A percentile compares a stretch with the other conserved stretches of the same genome.
Conservation (phyloP, 2,329 filamentous ascomycete species). For the Rutstroemia sp. region DNA sequence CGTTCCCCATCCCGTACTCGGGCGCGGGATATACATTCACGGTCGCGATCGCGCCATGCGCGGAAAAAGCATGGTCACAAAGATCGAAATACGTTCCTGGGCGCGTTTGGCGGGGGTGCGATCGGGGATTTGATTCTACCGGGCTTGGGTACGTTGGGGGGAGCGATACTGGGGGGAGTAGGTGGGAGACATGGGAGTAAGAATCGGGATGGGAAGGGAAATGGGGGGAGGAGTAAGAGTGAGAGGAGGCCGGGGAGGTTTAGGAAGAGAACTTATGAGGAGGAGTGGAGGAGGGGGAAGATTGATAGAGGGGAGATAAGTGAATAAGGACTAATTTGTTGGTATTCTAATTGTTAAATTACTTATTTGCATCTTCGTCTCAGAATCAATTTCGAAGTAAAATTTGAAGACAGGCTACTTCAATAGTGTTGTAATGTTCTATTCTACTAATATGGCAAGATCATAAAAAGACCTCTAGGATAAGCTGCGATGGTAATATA, state of each 20-base stretch:
- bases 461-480: no score
- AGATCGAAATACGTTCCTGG: slow-evolving; percentile 18
- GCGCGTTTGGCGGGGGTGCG: slow-evolving; percentile 17
- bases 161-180: slow-evolving; percentile 17
- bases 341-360: no score
- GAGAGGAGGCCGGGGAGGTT: not conserved
- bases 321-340: not conserved
- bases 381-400: no score
- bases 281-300: slow-evolving; percentile 11
- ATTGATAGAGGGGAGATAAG: slow-evolving; percentile 7
- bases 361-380: no score
- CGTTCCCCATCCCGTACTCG: not conserved
- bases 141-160: slow-evolving; percentile 19
- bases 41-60: not conserved
- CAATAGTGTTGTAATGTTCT: no score
- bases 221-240: not conserved
- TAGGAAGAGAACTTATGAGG: slow-evolving; percentile 8
- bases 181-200: slow-evolving; percentile 14
- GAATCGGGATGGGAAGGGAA: not conserved
- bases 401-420: no score
- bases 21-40: not conserved
- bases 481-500: no score
- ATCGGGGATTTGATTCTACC: slow-evolving; percentile 22
- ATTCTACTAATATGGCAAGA: no score
- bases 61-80: not conserved